phyloP scores from a whole-genome alignment of 1,284 basidiomycete genomes.

The Ustilago crameri region DNA sequence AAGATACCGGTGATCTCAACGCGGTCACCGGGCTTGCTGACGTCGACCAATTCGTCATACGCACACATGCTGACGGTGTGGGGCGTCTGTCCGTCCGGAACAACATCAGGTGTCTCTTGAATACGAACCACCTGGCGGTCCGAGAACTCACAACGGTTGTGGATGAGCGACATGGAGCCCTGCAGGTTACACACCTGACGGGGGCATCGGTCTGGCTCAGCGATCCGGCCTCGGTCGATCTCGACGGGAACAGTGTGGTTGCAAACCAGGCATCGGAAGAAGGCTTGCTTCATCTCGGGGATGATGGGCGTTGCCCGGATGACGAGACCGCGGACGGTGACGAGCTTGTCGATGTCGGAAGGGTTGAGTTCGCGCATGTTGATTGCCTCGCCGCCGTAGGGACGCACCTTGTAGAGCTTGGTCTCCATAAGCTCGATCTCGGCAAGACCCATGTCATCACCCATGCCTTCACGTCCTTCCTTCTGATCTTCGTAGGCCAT shows the following conservation, averaged over 20 bases:
- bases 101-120: constrained; percentile 96
- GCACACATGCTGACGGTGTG: constrained; percentile 95
- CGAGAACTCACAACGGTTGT: constrained; percentile 95
- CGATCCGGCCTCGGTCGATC: constrained; percentile 94
- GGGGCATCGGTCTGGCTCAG: constrained; percentile 89
- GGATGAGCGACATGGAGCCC: constrained; percentile 92
- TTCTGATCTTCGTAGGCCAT: constrained; percentile 76
- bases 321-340: constrained; percentile 93
- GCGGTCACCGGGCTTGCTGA: constrained; percentile 93
- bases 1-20: constrained; percentile 93
- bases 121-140: constrained; percentile 94
- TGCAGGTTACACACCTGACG: constrained; percentile 87
- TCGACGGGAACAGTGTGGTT: constrained; percentile 93
- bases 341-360: constrained; percentile 74
- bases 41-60: constrained; percentile 96
- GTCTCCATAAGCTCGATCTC: constrained; percentile 64
- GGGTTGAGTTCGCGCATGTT: constrained; percentile 68
- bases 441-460: constrained; percentile 74
- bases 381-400: constrained; percentile 80
- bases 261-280: constrained; percentile 97
- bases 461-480: constrained; percentile 76
- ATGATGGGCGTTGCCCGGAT: constrained; percentile 97
- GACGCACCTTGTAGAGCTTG: constrained; percentile 88
- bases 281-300: constrained; percentile 96
- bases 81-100: constrained; percentile 97